Percentiles rank a stretch among this genome's conserved stretches.
These are phyloP conservation scores for Yamadazyma jaroonii DNA, from an alignment of 1,139 yeast genomes.

Conservation along the genomic window DNA sequence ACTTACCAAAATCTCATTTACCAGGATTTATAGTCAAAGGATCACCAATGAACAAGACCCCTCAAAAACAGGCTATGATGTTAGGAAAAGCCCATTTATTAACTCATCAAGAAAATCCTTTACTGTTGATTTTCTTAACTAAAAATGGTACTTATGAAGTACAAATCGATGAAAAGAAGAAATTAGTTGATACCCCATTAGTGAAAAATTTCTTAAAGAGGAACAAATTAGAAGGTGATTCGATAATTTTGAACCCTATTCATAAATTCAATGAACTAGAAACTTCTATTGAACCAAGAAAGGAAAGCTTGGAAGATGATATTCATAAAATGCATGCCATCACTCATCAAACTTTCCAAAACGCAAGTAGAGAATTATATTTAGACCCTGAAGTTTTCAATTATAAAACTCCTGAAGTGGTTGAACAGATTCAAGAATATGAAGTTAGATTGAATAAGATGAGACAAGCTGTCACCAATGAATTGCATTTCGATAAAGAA, in stretches of 20 bases:
- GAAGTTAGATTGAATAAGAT: slow-evolving; percentile 18
- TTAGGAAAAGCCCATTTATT: slow-evolving; percentile 45
- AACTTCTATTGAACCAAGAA: slow-evolving; percentile 12
- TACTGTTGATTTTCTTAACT: slow-evolving; percentile 40
- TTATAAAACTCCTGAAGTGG: slow-evolving; percentile 17
- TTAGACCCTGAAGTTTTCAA: slow-evolving; percentile 20
- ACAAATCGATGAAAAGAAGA: slow-evolving; percentile 16
- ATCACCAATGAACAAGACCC: slow-evolving; percentile 29
- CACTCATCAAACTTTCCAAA: slow-evolving; percentile 12
- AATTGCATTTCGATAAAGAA: slow-evolving; percentile 19
- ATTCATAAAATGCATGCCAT: slow-evolving; percentile 18
- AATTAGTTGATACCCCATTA: slow-evolving; percentile 25
- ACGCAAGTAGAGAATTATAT: slow-evolving; percentile 15
- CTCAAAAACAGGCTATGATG: slow-evolving; percentile 26
- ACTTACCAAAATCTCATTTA: slow-evolving; percentile 18
- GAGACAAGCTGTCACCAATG: slow-evolving; percentile 24
- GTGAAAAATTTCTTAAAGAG: slow-evolving; percentile 23
- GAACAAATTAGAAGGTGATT: slow-evolving; percentile 16
- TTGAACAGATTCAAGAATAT: slow-evolving; percentile 19
- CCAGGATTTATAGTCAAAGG: slow-evolving; percentile 26
- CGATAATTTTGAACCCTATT: slow-evolving; percentile 17
- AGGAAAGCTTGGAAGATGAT: slow-evolving; percentile 19
- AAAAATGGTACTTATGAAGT: slow-evolving; percentile 32
- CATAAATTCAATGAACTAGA: slow-evolving; percentile 15
- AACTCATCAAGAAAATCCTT: slow-evolving; percentile 42